These are phyloP conservation scores for Chaetomium strumarium DNA, from an alignment of 2,329 filamentous ascomycete genomes.

Conservation along the genomic window DNA sequence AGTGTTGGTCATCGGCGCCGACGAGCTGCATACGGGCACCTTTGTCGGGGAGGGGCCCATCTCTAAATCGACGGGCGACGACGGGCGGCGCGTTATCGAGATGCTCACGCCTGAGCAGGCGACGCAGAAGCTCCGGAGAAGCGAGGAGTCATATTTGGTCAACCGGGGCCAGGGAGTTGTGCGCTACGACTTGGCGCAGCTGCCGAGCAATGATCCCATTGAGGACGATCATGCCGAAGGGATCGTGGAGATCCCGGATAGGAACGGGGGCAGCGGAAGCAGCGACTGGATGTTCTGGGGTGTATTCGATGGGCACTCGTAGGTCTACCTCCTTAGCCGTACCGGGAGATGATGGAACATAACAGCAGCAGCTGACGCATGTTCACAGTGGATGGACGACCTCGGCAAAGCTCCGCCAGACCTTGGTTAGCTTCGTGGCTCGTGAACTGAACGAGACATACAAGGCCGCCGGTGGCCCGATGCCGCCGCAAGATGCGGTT, in stretches of 20 bases:
- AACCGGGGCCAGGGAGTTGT: conserved; percentile 86
- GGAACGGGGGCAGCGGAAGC: conserved; percentile 40
- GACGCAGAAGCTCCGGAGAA: conserved; percentile 78
- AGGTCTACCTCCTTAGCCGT: conserved; percentile 32
- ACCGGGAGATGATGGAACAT: conserved; percentile 8
- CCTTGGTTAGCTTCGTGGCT: conserved; percentile 86
- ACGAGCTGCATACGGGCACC: conserved; percentile 82
- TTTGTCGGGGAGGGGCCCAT: conserved; percentile 81
- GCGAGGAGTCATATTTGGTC: conserved; percentile 87
- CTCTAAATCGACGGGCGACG: conserved; percentile 79
- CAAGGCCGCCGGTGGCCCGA: conserved; percentile 58
- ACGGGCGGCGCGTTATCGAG: conserved; percentile 80
- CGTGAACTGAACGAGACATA: conserved; percentile 90
- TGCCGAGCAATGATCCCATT: conserved; percentile 94
- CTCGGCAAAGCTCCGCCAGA: conserved; percentile 88
- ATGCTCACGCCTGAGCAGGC: conserved; percentile 96
- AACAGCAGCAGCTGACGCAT: conserved; percentile 9
- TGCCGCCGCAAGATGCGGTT: conserved; percentile 72
- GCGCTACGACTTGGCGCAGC: conserved; percentile 88
- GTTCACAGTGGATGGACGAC: conserved; percentile 83
- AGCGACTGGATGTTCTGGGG: conserved; percentile 99
- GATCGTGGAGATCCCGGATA: conserved; percentile 81
- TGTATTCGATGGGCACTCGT: conserved; percentile 96
- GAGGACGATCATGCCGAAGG: conserved; percentile 98
- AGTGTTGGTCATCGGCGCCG: conserved; percentile 82